These are phyloP conservation scores for Balamuthia mandrillaris DNA, from an alignment of 208 protist genomes.

Conservation along the genomic window DNA sequence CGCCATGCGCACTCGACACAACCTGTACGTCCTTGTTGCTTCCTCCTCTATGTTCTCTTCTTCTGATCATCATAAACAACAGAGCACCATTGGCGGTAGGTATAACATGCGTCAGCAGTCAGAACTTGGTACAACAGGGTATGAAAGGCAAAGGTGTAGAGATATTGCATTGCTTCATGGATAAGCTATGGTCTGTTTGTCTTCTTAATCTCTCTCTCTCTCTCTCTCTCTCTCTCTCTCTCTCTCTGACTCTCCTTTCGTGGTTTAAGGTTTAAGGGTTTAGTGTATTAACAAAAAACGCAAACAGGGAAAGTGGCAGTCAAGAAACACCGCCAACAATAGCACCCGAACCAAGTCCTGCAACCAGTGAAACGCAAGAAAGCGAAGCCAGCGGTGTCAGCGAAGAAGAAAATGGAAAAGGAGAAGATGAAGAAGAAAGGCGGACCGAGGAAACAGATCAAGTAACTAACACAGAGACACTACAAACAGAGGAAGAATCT, in stretches of 20 bases:
- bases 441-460: neutral
- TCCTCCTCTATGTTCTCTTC: neutral
- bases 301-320: too few relatives aligned
- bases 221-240: neutral
- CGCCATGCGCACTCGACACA: neutral
- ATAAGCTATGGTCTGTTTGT: neutral
- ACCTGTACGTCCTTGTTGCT: neutral
- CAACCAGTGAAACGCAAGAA: neutral
- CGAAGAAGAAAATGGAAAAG: neutral
- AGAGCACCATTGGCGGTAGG: neutral
- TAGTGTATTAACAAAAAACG: too few relatives aligned
- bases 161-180: neutral
- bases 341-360: neutral
- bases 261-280: too few relatives aligned
- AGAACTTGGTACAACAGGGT: neutral
- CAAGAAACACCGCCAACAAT: neutral
- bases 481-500: neutral
- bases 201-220: neutral
- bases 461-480: neutral
- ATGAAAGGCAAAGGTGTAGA: neutral
- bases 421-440: neutral
- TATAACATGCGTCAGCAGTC: neutral
- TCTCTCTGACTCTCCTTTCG: neutral
- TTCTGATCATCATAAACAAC: neutral
- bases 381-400: neutral